Evolutionary conservation across 805 yeast species (phyloP), one percentile per base, ranked within the genome.

Genomic region (Torulaspora delbrueckii): DNA sequence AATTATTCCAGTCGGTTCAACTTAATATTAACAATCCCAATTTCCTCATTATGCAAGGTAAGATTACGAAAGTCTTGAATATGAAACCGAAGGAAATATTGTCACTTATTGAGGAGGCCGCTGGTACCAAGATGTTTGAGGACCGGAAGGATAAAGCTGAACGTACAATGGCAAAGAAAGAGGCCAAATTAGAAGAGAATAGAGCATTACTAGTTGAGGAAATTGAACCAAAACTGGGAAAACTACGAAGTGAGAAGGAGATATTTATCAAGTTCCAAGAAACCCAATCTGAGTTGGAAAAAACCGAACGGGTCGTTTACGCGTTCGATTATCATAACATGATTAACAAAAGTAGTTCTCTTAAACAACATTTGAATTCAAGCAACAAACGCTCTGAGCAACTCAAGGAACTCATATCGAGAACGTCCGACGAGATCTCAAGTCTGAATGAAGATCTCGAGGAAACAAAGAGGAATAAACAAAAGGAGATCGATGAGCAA

Each of bases 21-120:
- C 76, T 93, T 51, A 93, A 93, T 62, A 91, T 93, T 65, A 93
- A 93, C 65, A 93, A 91, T 62, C 99, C 99, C 26, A 93, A 93
- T 64, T 93, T 93, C 67, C 75, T 93, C 56, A 93, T 93, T 59
- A 93, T 95, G 99, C 99, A 93, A 68, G 99, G 99, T 49, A 87
- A 89, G 63, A 93, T 95, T 68, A 95, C 99, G 27, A 91, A 93
- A 65, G 97, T 93, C 53, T 75, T 93, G 58, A 93, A 93, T 65
- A 93, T 93, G 98, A 88, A 86, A 57, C 95, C 99, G 1, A 71
- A 79, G 1, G 98, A 93, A 65, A 86, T 91, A 34, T 68, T 93
- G 52, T 82, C 96, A 4, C 74, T 93, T 55, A 88, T 93, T 44
- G 99, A 93, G 66, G 99, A 93, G 68, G 99, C 99, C 0, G 96